Evolutionary conservation across 495 filamentous ascomycete species (phyloP).

Genomic region (Acidomyces sp.): DNA sequence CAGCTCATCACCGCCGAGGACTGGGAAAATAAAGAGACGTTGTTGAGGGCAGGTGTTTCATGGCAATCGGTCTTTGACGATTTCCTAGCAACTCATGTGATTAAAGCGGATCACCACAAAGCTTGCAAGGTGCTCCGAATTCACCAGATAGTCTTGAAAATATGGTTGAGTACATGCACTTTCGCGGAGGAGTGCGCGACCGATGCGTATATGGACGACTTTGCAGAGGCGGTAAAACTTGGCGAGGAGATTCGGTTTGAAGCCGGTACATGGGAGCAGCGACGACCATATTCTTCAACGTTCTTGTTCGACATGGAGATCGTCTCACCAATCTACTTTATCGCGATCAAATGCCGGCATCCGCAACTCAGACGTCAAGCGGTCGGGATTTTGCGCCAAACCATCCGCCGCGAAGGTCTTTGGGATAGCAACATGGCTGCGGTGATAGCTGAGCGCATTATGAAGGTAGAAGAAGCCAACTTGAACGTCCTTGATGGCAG

Average conservation of each 20-base stretch:
- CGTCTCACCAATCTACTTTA: slow-evolving; percentile 13
- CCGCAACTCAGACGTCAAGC: slow-evolving; percentile 12
- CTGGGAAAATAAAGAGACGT: slow-evolving; percentile 1
- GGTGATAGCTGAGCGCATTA: slow-evolving; percentile 10
- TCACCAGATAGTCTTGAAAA: slow-evolving; percentile 8
- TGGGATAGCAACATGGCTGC: slow-evolving; percentile 14
- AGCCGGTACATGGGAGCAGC: slow-evolving; percentile 1
- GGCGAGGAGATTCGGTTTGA: slow-evolving; percentile 6
- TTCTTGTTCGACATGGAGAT: slow-evolving; percentile 21
- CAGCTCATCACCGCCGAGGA: slow-evolving; percentile 6
- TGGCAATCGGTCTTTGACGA: slow-evolving; percentile 4
- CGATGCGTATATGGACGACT: slow-evolving; percentile 5
- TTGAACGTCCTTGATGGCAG: slow-evolving; percentile 3
- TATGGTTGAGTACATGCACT: slow-evolving; percentile 8
- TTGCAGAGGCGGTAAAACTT: slow-evolving; percentile 7
- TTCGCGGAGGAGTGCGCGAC: slow-evolving; percentile 2
- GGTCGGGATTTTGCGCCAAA: slow-evolving; percentile 8
- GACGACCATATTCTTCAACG: neutral
- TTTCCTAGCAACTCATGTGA: slow-evolving; percentile 1
- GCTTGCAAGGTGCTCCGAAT: slow-evolving; percentile 15
- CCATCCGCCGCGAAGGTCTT: slow-evolving; percentile 13
- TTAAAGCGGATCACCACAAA: slow-evolving; percentile 8
- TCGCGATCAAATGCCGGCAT: slow-evolving; percentile 16
- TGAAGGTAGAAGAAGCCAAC: slow-evolving; percentile 13
- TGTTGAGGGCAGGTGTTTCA: neutral